Conservation (phyloP, 768 basidiomycete genomes). For the Amanita fuliginea region DNA sequence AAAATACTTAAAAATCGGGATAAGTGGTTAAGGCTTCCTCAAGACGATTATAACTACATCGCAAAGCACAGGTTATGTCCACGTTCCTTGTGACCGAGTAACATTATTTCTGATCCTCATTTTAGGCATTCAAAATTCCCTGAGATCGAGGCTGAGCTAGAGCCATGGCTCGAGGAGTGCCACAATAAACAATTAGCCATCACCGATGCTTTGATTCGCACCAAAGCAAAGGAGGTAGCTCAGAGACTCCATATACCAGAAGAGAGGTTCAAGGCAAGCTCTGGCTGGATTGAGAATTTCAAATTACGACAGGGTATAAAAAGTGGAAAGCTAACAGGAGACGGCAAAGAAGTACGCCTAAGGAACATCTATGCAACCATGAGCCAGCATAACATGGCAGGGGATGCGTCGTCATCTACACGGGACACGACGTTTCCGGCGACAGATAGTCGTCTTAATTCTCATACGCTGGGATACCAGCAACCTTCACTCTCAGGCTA, state of each 20-base stretch:
- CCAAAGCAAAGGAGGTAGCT: slow-evolving; percentile 61
- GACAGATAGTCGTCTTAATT: not conserved
- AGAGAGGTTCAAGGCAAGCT: slow-evolving; percentile 83
- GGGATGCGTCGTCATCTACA: not conserved
- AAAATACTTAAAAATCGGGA: slow-evolving; percentile 82
- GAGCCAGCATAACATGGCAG: not conserved
- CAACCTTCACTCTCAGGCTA: not conserved
- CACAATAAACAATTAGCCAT: slow-evolving; percentile 34
- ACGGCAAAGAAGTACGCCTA: slow-evolving; percentile 3
- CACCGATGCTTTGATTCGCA: slow-evolving; percentile 53
- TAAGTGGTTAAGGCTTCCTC: slow-evolving; percentile 67
- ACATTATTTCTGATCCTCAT: slow-evolving; percentile 5
- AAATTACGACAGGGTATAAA: slow-evolving; percentile 73
- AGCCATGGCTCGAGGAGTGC: slow-evolving; percentile 48
- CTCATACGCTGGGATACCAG: not conserved
- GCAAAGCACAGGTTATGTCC: slow-evolving; percentile 56
- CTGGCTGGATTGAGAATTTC: slow-evolving; percentile 90
- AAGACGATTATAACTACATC: slow-evolving; percentile 44
- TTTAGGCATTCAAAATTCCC: slow-evolving; percentile 73
- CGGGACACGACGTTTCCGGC: not conserved
- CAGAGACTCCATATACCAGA: slow-evolving; percentile 41
- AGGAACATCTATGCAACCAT: not conserved
- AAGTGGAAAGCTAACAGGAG: slow-evolving; percentile 46
- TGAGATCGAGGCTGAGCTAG: slow-evolving; percentile 56
- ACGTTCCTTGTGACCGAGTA: not conserved